Percentiles rank a stretch among this genome's conserved stretches.
These are phyloP conservation scores for Thalia dealbata DNA, from an alignment of 176 grass and related monocot genomes.

Conservation along the genomic window DNA sequence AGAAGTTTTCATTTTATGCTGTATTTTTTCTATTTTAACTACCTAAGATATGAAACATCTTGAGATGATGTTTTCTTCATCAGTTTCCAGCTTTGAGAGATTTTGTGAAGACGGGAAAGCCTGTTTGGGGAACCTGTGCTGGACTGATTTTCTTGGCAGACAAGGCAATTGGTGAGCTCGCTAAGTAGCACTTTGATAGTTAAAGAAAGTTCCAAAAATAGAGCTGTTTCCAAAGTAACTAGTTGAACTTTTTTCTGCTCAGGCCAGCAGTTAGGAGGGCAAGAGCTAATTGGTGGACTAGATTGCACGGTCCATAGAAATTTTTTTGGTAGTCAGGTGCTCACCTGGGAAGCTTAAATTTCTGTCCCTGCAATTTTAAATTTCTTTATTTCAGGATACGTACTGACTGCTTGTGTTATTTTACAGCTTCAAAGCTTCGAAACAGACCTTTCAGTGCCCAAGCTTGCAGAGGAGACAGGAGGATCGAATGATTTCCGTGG, in stretches of 20 bases:
- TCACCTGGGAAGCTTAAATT: background rate
- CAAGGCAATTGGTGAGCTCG: slow-evolving; percentile 65
- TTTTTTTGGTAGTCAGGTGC: slow-evolving; percentile 94
- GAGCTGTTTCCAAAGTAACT: background rate
- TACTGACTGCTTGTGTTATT: background rate
- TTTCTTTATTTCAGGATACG: background rate
- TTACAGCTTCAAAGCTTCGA: slow-evolving; percentile 95
- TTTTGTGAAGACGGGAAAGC: slow-evolving; percentile 68
- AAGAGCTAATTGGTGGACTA: slow-evolving; percentile 85
- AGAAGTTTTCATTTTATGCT: background rate
- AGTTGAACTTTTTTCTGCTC: slow-evolving; percentile 1
- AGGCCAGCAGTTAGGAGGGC: slow-evolving; percentile 79
- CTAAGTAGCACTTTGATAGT: background rate
- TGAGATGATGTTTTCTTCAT: slow-evolving; percentile 5
- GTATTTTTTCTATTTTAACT: background rate
- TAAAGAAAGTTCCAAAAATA: background rate
- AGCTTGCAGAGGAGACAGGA: slow-evolving; percentile 73
- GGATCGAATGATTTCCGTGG: slow-evolving; percentile 53
- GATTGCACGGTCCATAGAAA: slow-evolving; percentile 92
- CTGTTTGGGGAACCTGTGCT: slow-evolving; percentile 98
- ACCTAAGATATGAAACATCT: background rate
- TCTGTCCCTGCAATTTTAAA: background rate
- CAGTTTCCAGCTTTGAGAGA: slow-evolving; percentile 95
- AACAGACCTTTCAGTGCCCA: slow-evolving; percentile 65
- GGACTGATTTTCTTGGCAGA: slow-evolving; percentile 95